These are phyloP conservation scores for Candida krabiensis DNA, from an alignment of 805 yeast species.

Conservation along the genomic window DNA sequence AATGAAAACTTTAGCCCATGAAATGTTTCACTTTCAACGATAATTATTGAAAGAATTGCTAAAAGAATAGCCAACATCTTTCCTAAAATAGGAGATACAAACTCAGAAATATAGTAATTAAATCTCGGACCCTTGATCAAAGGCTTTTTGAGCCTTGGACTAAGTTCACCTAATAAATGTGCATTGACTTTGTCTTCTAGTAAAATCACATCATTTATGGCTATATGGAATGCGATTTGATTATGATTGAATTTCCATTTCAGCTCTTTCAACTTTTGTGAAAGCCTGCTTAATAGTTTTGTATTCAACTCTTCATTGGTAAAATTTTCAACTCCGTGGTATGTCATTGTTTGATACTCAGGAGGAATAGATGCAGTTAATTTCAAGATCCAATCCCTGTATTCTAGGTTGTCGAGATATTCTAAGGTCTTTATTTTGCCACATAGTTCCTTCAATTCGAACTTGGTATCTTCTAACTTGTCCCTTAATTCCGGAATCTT, in stretches of 20 bases:
- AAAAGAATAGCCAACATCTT: slow-evolving; percentile 45
- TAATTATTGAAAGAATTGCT: slow-evolving; percentile 45
- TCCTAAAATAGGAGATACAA: slow-evolving; percentile 45
- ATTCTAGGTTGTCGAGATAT: slow-evolving; percentile 46
- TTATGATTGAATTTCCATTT: slow-evolving; percentile 53
- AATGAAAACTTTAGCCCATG: slow-evolving; percentile 69
- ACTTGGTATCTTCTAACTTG: slow-evolving; percentile 59
- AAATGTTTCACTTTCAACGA: slow-evolving; percentile 72
- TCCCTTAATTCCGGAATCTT: slow-evolving; percentile 61
- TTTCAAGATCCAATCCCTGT: slow-evolving; percentile 64
- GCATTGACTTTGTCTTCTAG: slow-evolving; percentile 61
- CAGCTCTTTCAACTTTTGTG: slow-evolving; percentile 52
- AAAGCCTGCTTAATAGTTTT: slow-evolving; percentile 48
- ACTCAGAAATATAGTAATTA: slow-evolving; percentile 42
- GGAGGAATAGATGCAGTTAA: slow-evolving; percentile 46
- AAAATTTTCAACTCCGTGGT: slow-evolving; percentile 27
- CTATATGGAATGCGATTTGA: slow-evolving; percentile 54
- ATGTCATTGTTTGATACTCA: slow-evolving; percentile 26
- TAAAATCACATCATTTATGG: slow-evolving; percentile 47
- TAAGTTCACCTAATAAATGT: slow-evolving; percentile 29
- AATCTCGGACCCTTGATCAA: slow-evolving; percentile 39
- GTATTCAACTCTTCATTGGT: slow-evolving; percentile 36
- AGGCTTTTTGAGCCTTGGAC: slow-evolving; percentile 26
- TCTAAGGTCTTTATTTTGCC: slow-evolving; percentile 55
- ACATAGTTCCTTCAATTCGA: slow-evolving; percentile 62